These are phyloP conservation scores for Nakaseomyces uthaithaninus DNA, from an alignment of 1,139 yeast genomes.

Conservation along the genomic window DNA sequence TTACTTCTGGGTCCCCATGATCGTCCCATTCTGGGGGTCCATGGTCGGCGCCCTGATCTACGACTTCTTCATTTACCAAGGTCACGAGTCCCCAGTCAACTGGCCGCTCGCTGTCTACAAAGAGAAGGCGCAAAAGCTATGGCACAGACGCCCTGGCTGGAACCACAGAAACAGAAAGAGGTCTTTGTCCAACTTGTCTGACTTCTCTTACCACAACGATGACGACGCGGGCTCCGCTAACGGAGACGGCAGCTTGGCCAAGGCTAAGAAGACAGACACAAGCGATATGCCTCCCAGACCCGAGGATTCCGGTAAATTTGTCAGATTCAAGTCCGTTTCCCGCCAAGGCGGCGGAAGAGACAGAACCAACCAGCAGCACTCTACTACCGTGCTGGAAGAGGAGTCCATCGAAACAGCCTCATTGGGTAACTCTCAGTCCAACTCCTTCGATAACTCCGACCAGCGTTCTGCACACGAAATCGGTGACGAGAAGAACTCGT, in stretches of 20 bases:
- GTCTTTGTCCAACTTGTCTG: slow-evolving; percentile 25
- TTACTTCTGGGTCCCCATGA: slow-evolving; percentile 46
- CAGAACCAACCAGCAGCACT: slow-evolving; percentile 23
- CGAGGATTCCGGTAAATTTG: slow-evolving; percentile 4
- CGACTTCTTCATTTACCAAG: slow-evolving; percentile 42
- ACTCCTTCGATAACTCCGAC: slow-evolving; percentile 17
- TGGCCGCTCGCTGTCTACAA: slow-evolving; percentile 32
- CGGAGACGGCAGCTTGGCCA: slow-evolving; percentile 4
- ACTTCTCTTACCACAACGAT: slow-evolving; percentile 26
- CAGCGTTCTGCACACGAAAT: slow-evolving; percentile 10
- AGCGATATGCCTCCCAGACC: neutral
- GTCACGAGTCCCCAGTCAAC: slow-evolving; percentile 42
- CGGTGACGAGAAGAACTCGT: slow-evolving; percentile 5
- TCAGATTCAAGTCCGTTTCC: slow-evolving; percentile 8
- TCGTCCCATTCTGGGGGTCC: slow-evolving; percentile 41
- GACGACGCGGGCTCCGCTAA: slow-evolving; percentile 8
- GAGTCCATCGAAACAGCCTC: slow-evolving; percentile 22
- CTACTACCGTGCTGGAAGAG: slow-evolving; percentile 17
- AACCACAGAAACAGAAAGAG: slow-evolving; percentile 22
- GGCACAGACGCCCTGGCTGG: slow-evolving; percentile 30
- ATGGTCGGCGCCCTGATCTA: slow-evolving; percentile 40
- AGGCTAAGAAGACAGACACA: slow-evolving; percentile 16
- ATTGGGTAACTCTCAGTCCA: slow-evolving; percentile 15
- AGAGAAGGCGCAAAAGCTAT: slow-evolving; percentile 20
- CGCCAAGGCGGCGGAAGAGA: slow-evolving; percentile 7